A percentile compares a stretch with the other conserved stretches of the same genome.
phyloP scores from a whole-genome alignment of 1,284 basidiomycete species.

The Cystobasidium pallidum region DNA sequence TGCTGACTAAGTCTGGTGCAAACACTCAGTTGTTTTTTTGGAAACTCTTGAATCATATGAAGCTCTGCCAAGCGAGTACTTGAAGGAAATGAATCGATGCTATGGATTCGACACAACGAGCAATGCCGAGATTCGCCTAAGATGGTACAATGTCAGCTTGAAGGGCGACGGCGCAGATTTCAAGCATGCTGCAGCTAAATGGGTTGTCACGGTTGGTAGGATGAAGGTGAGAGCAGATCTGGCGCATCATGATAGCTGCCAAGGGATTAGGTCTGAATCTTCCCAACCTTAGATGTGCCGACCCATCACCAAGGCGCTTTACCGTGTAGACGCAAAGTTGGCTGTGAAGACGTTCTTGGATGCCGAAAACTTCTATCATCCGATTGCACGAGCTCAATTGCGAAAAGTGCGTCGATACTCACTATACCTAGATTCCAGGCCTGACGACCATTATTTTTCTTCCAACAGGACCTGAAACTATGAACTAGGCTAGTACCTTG shows the following conservation, averaged over 20 bases:
- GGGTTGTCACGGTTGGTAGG: constrained; percentile 60
- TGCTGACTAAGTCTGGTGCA: constrained; percentile 58
- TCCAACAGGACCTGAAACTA: constrained; percentile 7
- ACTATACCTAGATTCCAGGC: no score
- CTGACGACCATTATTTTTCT: background rate
- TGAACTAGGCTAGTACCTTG: background rate
- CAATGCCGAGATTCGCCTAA: constrained; percentile 73
- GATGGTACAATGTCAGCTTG: constrained; percentile 67
- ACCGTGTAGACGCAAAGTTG: constrained; percentile 65
- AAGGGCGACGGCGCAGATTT: constrained; percentile 61
- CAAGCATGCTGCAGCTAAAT: constrained; percentile 63
- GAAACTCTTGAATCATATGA: constrained; percentile 65
- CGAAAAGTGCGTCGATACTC: constrained; percentile 24
- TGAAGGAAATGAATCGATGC: constrained; percentile 63
- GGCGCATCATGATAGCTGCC: background rate
- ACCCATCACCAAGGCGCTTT: constrained; percentile 46
- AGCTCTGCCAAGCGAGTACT: constrained; percentile 64
- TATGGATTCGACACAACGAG: constrained; percentile 64
- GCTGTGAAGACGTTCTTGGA: constrained; percentile 62
- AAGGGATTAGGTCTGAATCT: background rate
- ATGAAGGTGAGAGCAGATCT: constrained; percentile 44
- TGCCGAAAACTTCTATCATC: constrained; percentile 65
- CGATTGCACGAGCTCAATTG: constrained; percentile 53
- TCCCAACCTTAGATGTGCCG: constrained; percentile 68
- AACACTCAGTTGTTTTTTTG: constrained; percentile 69